Percentiles rank a stretch among this genome's conserved stretches.
phyloP scores from a whole-genome alignment of 2,329 filamentous ascomycete genomes.

The Bipolaris victoriae region DNA sequence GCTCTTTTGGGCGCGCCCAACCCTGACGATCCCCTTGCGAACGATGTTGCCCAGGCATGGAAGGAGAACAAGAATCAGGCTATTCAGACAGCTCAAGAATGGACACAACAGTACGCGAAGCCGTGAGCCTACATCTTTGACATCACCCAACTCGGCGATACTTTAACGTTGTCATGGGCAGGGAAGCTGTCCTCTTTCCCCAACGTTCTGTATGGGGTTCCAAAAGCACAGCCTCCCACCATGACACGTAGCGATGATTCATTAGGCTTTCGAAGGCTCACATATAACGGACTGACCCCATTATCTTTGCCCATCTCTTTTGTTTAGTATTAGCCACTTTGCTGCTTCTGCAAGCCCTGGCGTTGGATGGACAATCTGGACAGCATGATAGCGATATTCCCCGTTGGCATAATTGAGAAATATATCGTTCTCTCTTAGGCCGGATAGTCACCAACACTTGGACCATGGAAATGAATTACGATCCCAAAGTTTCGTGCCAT shows the following conservation, averaged over 20 bases:
- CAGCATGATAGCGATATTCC: constrained; percentile 25
- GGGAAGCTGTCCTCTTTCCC: neutral
- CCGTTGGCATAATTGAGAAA: constrained; percentile 19
- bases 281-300: neutral
- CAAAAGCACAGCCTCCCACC: neutral
- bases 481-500: neutral
- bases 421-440: constrained; percentile 5
- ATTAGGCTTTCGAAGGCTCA: neutral
- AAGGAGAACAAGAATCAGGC: constrained; percentile 94
- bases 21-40: constrained; percentile 96
- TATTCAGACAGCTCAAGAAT: constrained; percentile 89
- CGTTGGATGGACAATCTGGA: constrained; percentile 28
- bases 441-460: constrained; percentile 16
- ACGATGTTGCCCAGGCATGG: constrained; percentile 97
- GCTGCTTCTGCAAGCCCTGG: constrained; percentile 22
- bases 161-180: neutral
- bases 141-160: neutral
- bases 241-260: neutral
- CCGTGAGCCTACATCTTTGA: constrained; percentile 21
- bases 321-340: constrained; percentile 22
- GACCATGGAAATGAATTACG: constrained; percentile 29
- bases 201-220: constrained; percentile 1
- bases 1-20: constrained; percentile 95
- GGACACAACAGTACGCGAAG: constrained; percentile 81
- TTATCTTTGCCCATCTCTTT: constrained; percentile 6